Conservation (phyloP, 2,329 filamentous ascomycete genomes). For the Diaporthe citriasiana region DNA sequence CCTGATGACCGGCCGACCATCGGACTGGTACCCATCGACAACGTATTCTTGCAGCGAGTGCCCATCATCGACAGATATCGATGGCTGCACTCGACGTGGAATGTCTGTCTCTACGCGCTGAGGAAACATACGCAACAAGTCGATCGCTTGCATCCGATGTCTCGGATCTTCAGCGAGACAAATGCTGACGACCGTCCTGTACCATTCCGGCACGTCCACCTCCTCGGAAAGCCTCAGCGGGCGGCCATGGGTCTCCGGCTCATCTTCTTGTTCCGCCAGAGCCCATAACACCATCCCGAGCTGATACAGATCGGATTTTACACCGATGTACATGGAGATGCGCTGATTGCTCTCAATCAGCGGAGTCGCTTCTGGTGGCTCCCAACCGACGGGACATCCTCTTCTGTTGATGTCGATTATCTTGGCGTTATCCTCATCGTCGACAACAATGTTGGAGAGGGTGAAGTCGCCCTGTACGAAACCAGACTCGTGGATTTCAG, state of each 20-base stretch:
- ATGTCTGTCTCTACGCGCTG: constrained; percentile 47
- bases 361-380: constrained; percentile 89
- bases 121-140: constrained; percentile 80
- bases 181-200: constrained; percentile 78
- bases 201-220: constrained; percentile 82
- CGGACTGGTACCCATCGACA: constrained; percentile 53
- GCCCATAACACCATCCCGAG: constrained; percentile 98
- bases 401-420: constrained; percentile 99
- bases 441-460: constrained; percentile 95
- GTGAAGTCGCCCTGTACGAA: constrained; percentile 99
- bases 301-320: constrained; percentile 97
- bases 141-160: constrained; percentile 78
- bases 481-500: constrained; percentile 94
- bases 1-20: constrained; percentile 54
- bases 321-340: constrained; percentile 97
- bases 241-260: constrained; percentile 84
- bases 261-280: constrained; percentile 87
- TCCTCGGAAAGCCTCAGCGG: constrained; percentile 75
- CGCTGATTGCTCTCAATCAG: constrained; percentile 90
- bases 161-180: constrained; percentile 84
- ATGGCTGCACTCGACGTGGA: constrained; percentile 48
- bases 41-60: constrained; percentile 57
- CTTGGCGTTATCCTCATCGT: constrained; percentile 85
- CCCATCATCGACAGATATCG: constrained; percentile 58
- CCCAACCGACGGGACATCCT: constrained; percentile 98